Conservation (phyloP, 139 green algal species). For the Ostreobium quekettii region DNA sequence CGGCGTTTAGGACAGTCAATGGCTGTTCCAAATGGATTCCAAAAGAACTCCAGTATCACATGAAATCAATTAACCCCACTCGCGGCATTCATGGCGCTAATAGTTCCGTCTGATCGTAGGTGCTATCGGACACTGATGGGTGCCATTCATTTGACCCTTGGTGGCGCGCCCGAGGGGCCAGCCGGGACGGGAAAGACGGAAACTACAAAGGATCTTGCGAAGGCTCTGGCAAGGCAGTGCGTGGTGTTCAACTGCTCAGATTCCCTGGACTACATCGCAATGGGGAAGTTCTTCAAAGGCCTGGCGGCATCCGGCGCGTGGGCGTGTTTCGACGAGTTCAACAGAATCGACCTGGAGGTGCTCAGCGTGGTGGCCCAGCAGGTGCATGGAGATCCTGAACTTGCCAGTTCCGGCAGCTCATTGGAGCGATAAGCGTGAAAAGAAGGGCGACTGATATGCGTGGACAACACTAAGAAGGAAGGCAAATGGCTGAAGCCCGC, state of each 20-base stretch:
- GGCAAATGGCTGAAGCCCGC: too few species aligned
- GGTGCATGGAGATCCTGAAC: too few species aligned
- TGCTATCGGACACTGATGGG: constrained; percentile 45
- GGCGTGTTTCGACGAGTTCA: constrained; percentile 42
- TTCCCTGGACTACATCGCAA: constrained; percentile 47
- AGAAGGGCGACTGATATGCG: too few species aligned
- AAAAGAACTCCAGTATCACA: too few species aligned
- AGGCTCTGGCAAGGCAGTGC: constrained; percentile 52
- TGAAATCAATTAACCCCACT: too few species aligned
- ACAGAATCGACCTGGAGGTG: constrained; percentile 41
- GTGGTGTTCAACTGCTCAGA: constrained; percentile 62
- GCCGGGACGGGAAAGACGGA: constrained; percentile 48
- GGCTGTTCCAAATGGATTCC: too few species aligned
- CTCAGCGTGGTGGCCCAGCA: constrained; percentile 55
- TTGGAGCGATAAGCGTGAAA: too few species aligned
- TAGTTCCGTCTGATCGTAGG: too few species aligned
- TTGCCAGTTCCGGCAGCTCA: too few species aligned
- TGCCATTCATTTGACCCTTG: constrained; percentile 56
- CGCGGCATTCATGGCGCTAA: too few species aligned
- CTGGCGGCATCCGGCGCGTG: constrained; percentile 30
- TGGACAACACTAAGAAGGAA: too few species aligned
- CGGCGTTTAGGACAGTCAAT: too few species aligned
- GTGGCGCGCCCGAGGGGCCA: constrained; percentile 45
- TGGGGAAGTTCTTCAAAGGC: constrained; percentile 47
- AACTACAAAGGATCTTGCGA: constrained; percentile 63